Evolutionary conservation across 1,139 yeast species (phyloP).

Genomic region (Nakaseomyces sp.): DNA sequence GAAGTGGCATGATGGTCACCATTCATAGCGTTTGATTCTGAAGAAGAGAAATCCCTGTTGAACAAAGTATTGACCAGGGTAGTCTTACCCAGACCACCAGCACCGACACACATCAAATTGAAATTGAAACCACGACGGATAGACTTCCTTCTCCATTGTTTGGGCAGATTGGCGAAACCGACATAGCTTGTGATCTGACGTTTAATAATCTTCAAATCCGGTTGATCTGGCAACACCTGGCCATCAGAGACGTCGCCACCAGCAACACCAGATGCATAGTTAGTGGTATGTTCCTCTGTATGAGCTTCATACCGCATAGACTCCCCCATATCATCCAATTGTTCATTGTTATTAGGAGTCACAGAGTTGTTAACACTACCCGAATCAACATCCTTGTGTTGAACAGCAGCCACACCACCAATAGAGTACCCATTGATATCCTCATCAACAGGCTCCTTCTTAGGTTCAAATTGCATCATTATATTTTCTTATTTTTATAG

Average conservation of each 20-base stretch:
- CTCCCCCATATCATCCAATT: not conserved
- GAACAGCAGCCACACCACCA: slow-evolving; percentile 1
- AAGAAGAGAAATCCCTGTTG: slow-evolving; percentile 50
- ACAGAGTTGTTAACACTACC: not conserved
- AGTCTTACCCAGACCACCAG: slow-evolving; percentile 87
- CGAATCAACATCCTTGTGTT: slow-evolving; percentile 1
- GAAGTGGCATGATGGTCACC: too few relatives aligned
- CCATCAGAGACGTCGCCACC: slow-evolving; percentile 9
- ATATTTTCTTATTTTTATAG: too few relatives aligned
- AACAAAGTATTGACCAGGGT: slow-evolving; percentile 88
- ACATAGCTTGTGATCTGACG: slow-evolving; percentile 86
- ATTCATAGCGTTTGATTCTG: too few relatives aligned
- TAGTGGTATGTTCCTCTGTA: not conserved
- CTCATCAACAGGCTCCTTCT: slow-evolving; percentile 5
- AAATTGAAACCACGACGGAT: slow-evolving; percentile 89
- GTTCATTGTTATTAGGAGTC: slow-evolving; percentile 1
- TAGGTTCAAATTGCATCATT: slow-evolving; percentile 4
- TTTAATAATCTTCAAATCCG: slow-evolving; percentile 49
- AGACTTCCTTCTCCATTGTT: slow-evolving; percentile 97
- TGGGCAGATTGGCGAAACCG: slow-evolving; percentile 96
- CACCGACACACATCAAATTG: slow-evolving; percentile 85
- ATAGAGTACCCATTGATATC: slow-evolving; percentile 6
- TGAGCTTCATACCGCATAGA: not conserved
- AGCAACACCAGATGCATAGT: not conserved
- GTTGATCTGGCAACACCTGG: slow-evolving; percentile 31